These are phyloP conservation scores for Secale cereale DNA, from an alignment of 176 grass and related monocot genomes.

Conservation along the genomic window DNA sequence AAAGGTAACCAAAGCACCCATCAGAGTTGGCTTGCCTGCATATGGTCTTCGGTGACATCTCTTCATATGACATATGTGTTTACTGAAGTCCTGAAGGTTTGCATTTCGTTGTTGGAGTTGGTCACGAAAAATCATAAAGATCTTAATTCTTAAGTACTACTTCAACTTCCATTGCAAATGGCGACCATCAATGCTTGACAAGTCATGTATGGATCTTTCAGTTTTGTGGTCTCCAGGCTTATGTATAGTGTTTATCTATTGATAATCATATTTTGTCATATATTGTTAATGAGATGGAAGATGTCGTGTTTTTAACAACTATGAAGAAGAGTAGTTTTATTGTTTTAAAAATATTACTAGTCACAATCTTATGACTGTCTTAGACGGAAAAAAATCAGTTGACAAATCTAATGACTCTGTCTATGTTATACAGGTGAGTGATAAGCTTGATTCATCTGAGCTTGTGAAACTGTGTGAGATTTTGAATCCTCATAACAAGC, in stretches of 20 bases:
- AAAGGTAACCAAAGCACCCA: constrained; percentile 33
- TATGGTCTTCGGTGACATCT: neutral
- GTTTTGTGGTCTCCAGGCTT: neutral
- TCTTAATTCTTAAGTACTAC: neutral
- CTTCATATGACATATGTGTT: neutral
- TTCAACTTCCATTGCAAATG: neutral
- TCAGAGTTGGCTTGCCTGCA: neutral
- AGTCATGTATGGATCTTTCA: neutral
- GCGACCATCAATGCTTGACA: too few species aligned
- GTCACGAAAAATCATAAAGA: neutral
- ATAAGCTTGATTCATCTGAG: constrained; percentile 55
- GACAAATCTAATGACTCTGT: neutral
- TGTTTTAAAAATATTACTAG: neutral
- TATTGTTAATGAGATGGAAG: neutral
- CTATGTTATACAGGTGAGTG: constrained; percentile 43
- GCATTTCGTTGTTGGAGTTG: neutral
- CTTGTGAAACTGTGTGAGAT: constrained; percentile 51
- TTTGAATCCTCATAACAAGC: constrained; percentile 62
- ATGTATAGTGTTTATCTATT: neutral
- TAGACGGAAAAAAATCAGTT: neutral
- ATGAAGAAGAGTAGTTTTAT: neutral
- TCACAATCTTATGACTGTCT: neutral
- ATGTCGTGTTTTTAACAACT: neutral
- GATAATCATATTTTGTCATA: neutral
- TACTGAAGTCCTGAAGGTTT: neutral